These are phyloP conservation scores for Asterophora lycoperdoides DNA, from an alignment of 768 basidiomycete species.

Conservation along the genomic window DNA sequence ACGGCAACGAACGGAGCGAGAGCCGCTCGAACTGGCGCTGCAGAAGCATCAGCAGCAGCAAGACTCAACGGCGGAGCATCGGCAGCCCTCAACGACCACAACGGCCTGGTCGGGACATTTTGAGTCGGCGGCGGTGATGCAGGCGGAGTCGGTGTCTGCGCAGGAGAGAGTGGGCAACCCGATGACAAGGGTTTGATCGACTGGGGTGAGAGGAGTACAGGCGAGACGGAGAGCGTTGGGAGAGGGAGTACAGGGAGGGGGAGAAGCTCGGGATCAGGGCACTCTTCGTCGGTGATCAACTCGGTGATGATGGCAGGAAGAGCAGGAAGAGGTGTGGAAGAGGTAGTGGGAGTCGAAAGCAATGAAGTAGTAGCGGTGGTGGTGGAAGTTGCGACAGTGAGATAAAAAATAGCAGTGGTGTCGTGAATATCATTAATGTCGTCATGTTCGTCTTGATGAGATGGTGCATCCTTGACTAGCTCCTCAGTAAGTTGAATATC, in stretches of 20 bases:
- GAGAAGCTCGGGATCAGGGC: slow-evolving; percentile 40
- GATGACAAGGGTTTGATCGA: slow-evolving; percentile 3
- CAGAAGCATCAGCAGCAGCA: slow-evolving; percentile 6
- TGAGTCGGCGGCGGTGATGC: slow-evolving; percentile 33
- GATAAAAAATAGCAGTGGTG: background rate
- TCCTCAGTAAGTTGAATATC: slow-evolving; percentile 8
- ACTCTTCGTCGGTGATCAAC: slow-evolving; percentile 14
- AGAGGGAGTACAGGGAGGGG: slow-evolving; percentile 30
- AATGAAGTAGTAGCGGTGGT: slow-evolving; percentile 4
- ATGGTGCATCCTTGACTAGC: background rate
- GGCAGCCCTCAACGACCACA: slow-evolving; percentile 41
- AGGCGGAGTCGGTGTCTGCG: slow-evolving; percentile 42
- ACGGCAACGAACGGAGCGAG: background rate
- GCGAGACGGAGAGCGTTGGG: slow-evolving; percentile 12
- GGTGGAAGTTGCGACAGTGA: background rate
- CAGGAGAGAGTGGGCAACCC: background rate
- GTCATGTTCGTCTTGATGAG: slow-evolving; percentile 6
- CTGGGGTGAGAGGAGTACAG: slow-evolving; percentile 10
- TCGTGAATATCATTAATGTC: slow-evolving; percentile 12
- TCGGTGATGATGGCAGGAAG: background rate
- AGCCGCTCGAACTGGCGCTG: background rate
- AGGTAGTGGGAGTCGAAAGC: slow-evolving; percentile 10
- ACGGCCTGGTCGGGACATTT: slow-evolving; percentile 16
- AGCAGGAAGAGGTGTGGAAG: slow-evolving; percentile 3
- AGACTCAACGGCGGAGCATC: slow-evolving; percentile 40